Evolutionary conservation across 345 rosid species (phyloP).

Genomic region (Cardamine occulta): DNA sequence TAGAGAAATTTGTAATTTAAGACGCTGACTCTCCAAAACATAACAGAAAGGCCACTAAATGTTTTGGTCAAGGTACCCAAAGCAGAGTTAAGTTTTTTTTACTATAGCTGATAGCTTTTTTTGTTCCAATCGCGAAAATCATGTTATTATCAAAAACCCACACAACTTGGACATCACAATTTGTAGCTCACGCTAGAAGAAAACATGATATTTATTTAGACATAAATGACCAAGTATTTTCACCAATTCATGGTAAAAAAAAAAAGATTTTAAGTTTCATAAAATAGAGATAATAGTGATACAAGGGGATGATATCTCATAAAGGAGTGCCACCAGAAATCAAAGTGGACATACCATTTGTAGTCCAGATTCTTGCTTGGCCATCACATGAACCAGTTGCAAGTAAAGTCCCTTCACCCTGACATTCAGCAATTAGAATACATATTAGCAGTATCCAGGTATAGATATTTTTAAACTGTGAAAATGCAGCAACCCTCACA

Average conservation of each 20-base stretch:
- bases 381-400: conserved; percentile 99
- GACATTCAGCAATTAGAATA: conserved; percentile 30
- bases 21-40: conserved; percentile 18
- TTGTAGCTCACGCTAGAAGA: conserved; percentile 10
- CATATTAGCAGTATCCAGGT: not conserved
- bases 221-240: not conserved
- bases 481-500: conserved; percentile 58
- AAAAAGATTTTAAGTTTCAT: not conserved
- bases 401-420: conserved; percentile 92
- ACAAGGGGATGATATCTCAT: not conserved
- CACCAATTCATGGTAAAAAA: not conserved
- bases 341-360: conserved; percentile 59
- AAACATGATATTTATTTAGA: not conserved
- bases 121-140: not conserved
- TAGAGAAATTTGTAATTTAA: not conserved
- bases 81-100: not conserved
- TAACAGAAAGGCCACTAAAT: not conserved
- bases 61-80: conserved; percentile 6
- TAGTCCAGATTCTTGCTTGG: conserved; percentile 92
- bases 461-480: not conserved
- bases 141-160: conserved; percentile 8
- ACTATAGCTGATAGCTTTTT: conserved; percentile 11
- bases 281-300: not conserved
- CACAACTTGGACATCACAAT: conserved; percentile 6
- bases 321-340: conserved; percentile 1